These are phyloP conservation scores for Cajanus cajan DNA, from an alignment of 306 rosid species.

Conservation along the genomic window DNA sequence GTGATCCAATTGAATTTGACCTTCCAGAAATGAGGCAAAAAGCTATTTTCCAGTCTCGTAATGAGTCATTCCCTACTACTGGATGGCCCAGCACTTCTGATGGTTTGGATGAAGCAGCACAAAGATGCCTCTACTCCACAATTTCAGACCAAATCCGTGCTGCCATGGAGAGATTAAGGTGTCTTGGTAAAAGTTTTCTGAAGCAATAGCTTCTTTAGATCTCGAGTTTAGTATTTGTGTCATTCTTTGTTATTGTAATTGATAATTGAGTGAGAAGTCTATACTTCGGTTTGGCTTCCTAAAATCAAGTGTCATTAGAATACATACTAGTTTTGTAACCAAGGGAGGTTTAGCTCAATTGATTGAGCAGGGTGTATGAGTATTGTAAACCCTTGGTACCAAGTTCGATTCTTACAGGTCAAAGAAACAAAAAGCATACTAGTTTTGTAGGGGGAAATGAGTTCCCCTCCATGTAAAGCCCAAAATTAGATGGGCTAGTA, in stretches of 20 bases:
- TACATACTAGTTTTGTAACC: not conserved
- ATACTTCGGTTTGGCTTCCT: not conserved
- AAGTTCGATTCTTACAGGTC: too few species aligned
- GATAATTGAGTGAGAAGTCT: conserved; percentile 10
- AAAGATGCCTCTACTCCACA: conserved; percentile 59
- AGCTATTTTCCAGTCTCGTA: conserved; percentile 55
- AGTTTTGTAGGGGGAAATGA: conserved; percentile 17
- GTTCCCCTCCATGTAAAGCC: conserved; percentile 14
- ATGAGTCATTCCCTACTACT: conserved; percentile 35
- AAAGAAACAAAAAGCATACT: not conserved
- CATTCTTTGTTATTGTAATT: conserved; percentile 33
- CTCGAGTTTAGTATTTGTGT: conserved; percentile 10
- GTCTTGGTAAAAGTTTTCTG: conserved; percentile 32
- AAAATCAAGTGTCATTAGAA: not conserved
- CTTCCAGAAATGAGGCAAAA: conserved; percentile 59
- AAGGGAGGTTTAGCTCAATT: too few species aligned
- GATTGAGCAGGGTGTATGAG: too few species aligned
- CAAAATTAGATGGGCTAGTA: conserved; percentile 29
- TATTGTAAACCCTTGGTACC: too few species aligned
- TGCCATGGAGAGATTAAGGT: conserved; percentile 68
- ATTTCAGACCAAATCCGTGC: conserved; percentile 67
- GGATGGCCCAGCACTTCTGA: conserved; percentile 65
- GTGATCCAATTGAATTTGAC: conserved; percentile 81
- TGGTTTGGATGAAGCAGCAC: conserved; percentile 79
- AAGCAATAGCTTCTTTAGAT: conserved; percentile 29